Evolutionary conservation across 768 basidiomycete genomes (phyloP).

Genomic region (Gyrodon lividus): DNA sequence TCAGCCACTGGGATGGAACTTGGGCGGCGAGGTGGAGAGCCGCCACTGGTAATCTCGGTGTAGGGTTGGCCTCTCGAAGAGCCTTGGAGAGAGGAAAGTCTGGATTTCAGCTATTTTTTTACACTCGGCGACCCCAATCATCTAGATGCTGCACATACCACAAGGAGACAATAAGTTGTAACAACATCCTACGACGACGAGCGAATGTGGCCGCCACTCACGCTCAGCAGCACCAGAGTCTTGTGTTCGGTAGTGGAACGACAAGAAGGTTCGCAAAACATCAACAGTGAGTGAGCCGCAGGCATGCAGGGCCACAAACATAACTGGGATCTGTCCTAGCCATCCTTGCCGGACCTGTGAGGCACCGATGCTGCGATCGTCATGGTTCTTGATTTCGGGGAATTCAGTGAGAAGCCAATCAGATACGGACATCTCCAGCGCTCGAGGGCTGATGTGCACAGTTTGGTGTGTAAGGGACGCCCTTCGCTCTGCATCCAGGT

Average conservation of each 20-base stretch:
- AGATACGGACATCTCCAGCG: constrained; percentile 45
- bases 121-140: background rate
- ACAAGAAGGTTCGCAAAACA: constrained; percentile 54
- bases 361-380: background rate
- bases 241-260: constrained; percentile 18
- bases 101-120: constrained; percentile 16
- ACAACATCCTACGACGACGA: constrained; percentile 74
- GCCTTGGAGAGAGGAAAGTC: constrained; percentile 56
- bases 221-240: background rate
- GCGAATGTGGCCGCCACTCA: constrained; percentile 50
- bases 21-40: constrained; percentile 70
- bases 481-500: background rate
- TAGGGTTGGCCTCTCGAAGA: constrained; percentile 17
- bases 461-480: constrained; percentile 56
- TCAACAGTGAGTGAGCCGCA: constrained; percentile 74
- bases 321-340: constrained; percentile 40
- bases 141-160: constrained; percentile 33
- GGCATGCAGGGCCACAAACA: constrained; percentile 71
- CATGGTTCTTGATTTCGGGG: background rate
- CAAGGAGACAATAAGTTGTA: constrained; percentile 65
- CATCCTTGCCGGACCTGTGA: background rate
- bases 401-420: constrained; percentile 47
- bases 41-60: constrained; percentile 35
- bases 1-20: constrained; percentile 61
- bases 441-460: constrained; percentile 49